Percentiles rank a stretch among this genome's conserved stretches.
phyloP scores from a whole-genome alignment of 495 filamentous ascomycete species.

The Aspergillus olivimuriae region DNA sequence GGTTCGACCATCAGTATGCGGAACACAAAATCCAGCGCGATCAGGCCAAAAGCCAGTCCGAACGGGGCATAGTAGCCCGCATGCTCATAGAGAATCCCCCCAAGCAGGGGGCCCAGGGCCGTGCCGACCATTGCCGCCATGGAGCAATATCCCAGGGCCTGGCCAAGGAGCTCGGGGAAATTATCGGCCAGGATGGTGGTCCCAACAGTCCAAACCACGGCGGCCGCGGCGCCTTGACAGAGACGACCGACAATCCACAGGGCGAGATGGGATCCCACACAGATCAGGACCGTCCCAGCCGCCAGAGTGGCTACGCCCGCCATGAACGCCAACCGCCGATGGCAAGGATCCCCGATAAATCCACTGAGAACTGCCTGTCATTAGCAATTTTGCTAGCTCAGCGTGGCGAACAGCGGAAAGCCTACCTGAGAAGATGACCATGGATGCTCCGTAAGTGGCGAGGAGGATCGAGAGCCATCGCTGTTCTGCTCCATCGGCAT shows the following conservation, averaged over 20 bases:
- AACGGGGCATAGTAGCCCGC: constrained; percentile 72
- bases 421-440: constrained; percentile 53
- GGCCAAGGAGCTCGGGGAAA: constrained; percentile 59
- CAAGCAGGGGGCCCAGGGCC: constrained; percentile 67
- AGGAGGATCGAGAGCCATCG: constrained; percentile 74
- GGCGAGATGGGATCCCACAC: constrained; percentile 61
- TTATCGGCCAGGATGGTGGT: constrained; percentile 82
- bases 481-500: too few relatives aligned
- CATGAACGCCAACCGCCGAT: constrained; percentile 63
- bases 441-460: constrained; percentile 67
- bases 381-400: constrained; percentile 62
- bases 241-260: constrained; percentile 64
- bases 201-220: constrained; percentile 71
- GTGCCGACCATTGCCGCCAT: constrained; percentile 63
- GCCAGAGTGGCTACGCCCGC: constrained; percentile 62
- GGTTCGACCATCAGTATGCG: constrained; percentile 69
- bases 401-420: constrained; percentile 5
- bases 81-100: constrained; percentile 66
- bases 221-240: constrained; percentile 69
- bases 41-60: constrained; percentile 62
- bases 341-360: too few relatives aligned
- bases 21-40: constrained; percentile 62
- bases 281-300: constrained; percentile 68
- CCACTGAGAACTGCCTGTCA: too few relatives aligned
- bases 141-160: constrained; percentile 68